phyloP scores from a whole-genome alignment of 1,139 yeast species.

The Insectozyma bohioensis region DNA sequence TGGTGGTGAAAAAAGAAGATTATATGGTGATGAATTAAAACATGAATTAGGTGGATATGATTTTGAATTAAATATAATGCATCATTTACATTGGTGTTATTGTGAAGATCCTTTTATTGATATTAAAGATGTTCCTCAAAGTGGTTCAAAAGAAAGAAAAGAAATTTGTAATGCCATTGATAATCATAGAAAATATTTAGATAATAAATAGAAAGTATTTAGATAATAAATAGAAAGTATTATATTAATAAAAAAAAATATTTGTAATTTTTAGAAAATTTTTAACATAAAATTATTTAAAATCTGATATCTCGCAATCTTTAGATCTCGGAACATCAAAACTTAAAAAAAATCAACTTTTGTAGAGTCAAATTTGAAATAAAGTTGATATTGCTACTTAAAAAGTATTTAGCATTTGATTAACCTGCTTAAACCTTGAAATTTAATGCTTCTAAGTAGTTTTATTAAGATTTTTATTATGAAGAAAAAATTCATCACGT shows the following conservation, averaged over 20 bases:
- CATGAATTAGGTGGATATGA: constrained; percentile 30
- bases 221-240: neutral
- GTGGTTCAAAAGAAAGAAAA: constrained; percentile 21
- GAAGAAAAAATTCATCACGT: too few relatives aligned
- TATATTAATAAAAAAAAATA: neutral
- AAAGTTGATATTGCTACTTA: too few relatives aligned
- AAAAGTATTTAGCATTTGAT: too few relatives aligned
- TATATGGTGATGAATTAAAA: constrained; percentile 28
- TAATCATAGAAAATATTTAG: constrained; percentile 26
- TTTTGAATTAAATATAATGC: constrained; percentile 27
- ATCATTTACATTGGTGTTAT: constrained; percentile 28
- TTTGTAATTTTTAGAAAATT: too few relatives aligned
- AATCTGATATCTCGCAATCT: too few relatives aligned
- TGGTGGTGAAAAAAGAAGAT: constrained; percentile 23
- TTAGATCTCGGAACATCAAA: neutral
- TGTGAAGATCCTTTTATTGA: constrained; percentile 25
- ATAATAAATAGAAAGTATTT: constrained; percentile 4
- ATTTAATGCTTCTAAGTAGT: too few relatives aligned
- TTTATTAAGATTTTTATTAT: too few relatives aligned
- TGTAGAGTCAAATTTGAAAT: too few relatives aligned
- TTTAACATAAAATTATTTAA: too few relatives aligned
- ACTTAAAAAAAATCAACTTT: neutral
- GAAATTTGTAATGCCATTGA: constrained; percentile 26
- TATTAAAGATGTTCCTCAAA: constrained; percentile 22
- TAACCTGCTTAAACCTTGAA: too few relatives aligned